These are phyloP conservation scores for Collariella sp. DNA, from an alignment of 495 filamentous ascomycete species.

Conservation along the genomic window DNA sequence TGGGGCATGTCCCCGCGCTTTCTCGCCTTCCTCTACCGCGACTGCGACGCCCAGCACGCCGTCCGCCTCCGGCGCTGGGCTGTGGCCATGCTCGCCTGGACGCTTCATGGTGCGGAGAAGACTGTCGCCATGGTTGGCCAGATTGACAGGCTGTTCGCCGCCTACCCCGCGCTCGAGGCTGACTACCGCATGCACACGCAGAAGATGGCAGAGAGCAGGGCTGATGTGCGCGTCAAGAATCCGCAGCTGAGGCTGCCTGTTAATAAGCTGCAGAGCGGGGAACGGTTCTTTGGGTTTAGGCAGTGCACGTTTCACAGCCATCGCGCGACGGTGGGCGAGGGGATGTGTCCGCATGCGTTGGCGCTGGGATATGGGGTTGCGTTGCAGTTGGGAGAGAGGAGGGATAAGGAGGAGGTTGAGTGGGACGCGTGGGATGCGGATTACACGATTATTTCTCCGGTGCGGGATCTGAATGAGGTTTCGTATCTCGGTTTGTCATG, in stretches of 20 bases:
- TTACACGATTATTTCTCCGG: conserved; percentile 17
- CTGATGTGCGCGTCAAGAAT: conserved; percentile 42
- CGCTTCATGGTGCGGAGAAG: conserved; percentile 25
- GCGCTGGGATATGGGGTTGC: not conserved
- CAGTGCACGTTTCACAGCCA: conserved; percentile 44
- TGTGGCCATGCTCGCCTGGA: conserved; percentile 43
- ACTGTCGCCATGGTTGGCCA: conserved; percentile 12
- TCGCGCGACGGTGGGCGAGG: conserved; percentile 35
- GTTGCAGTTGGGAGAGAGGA: not conserved
- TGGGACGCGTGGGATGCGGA: conserved; percentile 16
- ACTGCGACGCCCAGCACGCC: conserved; percentile 34
- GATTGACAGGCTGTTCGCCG: conserved; percentile 30
- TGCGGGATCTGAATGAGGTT: conserved; percentile 18
- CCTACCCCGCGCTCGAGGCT: conserved; percentile 29
- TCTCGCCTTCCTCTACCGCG: conserved; percentile 36
- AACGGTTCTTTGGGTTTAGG: conserved; percentile 41
- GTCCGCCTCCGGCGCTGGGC: conserved; percentile 40
- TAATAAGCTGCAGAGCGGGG: conserved; percentile 37
- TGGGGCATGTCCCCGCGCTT: conserved; percentile 40
- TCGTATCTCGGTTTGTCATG: conserved; percentile 25
- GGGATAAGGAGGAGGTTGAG: conserved; percentile 11
- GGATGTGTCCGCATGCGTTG: conserved; percentile 32
- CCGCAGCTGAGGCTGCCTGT: conserved; percentile 39
- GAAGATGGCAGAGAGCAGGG: conserved; percentile 34
- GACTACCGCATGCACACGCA: conserved; percentile 37